phyloP scores from a whole-genome alignment of 805 yeast genomes.

The Starmerella sirachaensis region DNA sequence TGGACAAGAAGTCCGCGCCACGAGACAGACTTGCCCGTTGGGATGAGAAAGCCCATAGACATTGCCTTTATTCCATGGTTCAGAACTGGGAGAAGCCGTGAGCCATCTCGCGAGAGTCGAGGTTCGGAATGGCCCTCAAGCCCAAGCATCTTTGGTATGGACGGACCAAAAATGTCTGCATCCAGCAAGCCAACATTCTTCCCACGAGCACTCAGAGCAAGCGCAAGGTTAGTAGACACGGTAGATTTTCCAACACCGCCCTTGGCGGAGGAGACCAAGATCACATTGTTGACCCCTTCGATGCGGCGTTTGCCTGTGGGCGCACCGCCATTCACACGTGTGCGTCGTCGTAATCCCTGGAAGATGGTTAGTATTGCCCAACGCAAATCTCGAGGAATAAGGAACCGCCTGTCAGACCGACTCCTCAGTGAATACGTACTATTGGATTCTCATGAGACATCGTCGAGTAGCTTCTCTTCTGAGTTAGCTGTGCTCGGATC shows the following conservation, averaged over 20 bases:
- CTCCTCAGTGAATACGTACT: constrained; percentile 31
- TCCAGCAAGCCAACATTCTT: constrained; percentile 58
- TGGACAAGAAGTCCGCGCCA: constrained; percentile 84
- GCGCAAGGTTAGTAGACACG: constrained; percentile 53
- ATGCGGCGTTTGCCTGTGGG: constrained; percentile 32
- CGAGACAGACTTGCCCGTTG: constrained; percentile 51
- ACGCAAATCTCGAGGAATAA: neutral
- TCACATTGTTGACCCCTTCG: constrained; percentile 47
- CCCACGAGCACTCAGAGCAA: constrained; percentile 44
- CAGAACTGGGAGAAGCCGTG: constrained; percentile 46
- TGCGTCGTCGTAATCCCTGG: constrained; percentile 35
- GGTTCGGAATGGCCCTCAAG: constrained; percentile 51
- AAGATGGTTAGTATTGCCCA: constrained; percentile 15
- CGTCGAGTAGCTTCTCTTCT: constrained; percentile 24
- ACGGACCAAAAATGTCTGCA: constrained; percentile 77
- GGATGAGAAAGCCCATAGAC: constrained; percentile 80
- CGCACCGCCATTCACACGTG: constrained; percentile 1
- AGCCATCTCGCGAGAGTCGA: constrained; percentile 37
- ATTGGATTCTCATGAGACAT: constrained; percentile 40
- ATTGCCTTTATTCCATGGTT: constrained; percentile 71
- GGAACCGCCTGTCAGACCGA: neutral
- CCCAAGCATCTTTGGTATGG: constrained; percentile 61
- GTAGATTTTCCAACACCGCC: constrained; percentile 80
- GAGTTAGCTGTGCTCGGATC: constrained; percentile 18
- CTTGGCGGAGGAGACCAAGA: constrained; percentile 63